Base-by-base conservation (phyloP, 352 stramenopile species). In the Phytophthora citricola region DNA sequence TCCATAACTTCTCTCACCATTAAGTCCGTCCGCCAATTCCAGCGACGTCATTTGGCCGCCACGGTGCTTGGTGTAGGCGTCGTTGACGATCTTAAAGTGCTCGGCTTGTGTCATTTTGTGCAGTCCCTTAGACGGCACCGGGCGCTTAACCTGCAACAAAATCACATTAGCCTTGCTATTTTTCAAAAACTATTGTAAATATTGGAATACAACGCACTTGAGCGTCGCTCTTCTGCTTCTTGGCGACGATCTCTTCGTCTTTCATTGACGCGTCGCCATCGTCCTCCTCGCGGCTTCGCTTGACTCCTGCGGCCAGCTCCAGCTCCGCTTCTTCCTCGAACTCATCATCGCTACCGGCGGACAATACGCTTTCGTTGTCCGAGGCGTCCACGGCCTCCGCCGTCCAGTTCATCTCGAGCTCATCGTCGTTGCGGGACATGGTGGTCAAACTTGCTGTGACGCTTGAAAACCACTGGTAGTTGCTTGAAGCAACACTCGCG, bases 71-170 rank as follows among this genome's bases (percentile, higher is more conserved):
- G 50, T 77, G 66, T 92, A 94, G 31, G 84, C 68, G 41, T 93
- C 79, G 53, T 94, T 93, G 8, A 94, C 76, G 60, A 96, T 83
- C 58, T 91, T 87, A 56, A 93, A 94, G 71, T 91, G 85, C 58
- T 95, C 87, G 2, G 58, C 69, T 11, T 71, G 59, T 12, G 72
- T 92, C 83, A 95, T 90, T 71, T 89, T 92, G 58, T 95, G 83
- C 56, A 93, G 59, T 0, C 83, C 87, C 54, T 93, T 95, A 22
- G 81, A 78, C 15, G 80, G 74, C 17, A 66, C 51, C 22, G 71
- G 54, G 26, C 69, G 60, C 60, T 72, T 75, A 1, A 32, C 48
- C 50, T 66, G 29, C 31, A 9, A 45, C 11, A 61, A 56, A 26
- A 14, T 39, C 12, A 39, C 22, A 63, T 4, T 6, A 45, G 6